Percentiles rank a stretch among this genome's conserved stretches.
phyloP scores from a whole-genome alignment of 805 yeast species.

The Candida maesae region DNA sequence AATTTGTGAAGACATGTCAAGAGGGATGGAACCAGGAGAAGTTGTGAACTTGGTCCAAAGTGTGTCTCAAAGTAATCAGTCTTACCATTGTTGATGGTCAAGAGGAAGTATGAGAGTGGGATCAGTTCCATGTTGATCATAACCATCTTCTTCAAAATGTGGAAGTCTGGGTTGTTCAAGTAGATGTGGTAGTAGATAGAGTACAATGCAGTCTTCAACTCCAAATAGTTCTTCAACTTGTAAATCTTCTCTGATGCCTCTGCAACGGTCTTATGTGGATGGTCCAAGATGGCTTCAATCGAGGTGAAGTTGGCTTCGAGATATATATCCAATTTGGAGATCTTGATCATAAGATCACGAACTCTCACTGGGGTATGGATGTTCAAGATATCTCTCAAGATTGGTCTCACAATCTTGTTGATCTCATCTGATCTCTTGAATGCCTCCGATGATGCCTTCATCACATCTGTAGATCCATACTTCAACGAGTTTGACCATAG shows the following conservation, averaged over 20 bases:
- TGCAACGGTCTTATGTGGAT: constrained; percentile 16
- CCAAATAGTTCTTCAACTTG: constrained; percentile 27
- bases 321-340: constrained; percentile 36
- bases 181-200: constrained; percentile 25
- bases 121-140: constrained; percentile 22
- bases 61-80: constrained; percentile 25
- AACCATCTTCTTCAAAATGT: constrained; percentile 14
- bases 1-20: constrained; percentile 21
- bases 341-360: constrained; percentile 31
- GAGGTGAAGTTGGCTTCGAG: constrained; percentile 31
- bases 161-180: constrained; percentile 17
- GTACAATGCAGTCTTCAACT: constrained; percentile 24
- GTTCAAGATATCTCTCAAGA: constrained; percentile 38
- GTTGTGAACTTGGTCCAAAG: constrained; percentile 25
- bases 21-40: constrained; percentile 22
- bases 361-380: constrained; percentile 38
- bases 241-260: constrained; percentile 25
- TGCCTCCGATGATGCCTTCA: constrained; percentile 36
- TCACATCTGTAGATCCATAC: constrained; percentile 36
- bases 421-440: constrained; percentile 30
- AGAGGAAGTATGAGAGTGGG: constrained; percentile 25
- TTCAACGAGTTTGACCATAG: constrained; percentile 33
- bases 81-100: constrained; percentile 22
- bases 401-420: constrained; percentile 29
- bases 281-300: constrained; percentile 26